Conservation (phyloP, 805 yeast genomes). For the Pichia occidentalis region DNA sequence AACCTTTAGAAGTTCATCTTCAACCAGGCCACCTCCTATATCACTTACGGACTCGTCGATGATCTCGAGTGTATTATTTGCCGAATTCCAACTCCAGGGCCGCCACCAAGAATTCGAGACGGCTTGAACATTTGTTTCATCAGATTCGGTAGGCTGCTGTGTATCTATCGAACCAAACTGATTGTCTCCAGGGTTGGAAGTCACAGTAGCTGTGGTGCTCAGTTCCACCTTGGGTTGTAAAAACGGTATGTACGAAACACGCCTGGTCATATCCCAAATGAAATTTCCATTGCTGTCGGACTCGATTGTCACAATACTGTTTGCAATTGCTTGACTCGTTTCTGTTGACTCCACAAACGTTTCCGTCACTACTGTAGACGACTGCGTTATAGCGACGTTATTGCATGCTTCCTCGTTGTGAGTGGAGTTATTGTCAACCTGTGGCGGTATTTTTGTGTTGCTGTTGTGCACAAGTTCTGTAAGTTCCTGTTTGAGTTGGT, state of each 20-base stretch:
- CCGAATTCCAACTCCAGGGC: constrained; percentile 11
- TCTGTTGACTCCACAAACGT: neutral
- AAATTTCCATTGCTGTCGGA: neutral
- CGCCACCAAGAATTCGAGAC: constrained; percentile 13
- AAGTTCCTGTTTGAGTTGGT: no score
- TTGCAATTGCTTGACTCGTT: neutral
- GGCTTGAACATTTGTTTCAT: no score
- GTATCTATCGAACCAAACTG: no score
- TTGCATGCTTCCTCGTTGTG: no score
- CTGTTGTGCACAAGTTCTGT: no score
- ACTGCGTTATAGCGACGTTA: no score
- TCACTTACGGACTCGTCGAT: constrained; percentile 5
- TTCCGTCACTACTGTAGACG: neutral
- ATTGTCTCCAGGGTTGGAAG: no score
- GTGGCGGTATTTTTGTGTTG: no score
- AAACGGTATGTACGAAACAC: constrained; percentile 4
- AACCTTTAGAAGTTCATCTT: constrained; percentile 18
- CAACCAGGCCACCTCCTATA: constrained; percentile 2
- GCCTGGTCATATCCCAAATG: constrained; percentile 9
- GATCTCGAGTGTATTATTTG: no score
- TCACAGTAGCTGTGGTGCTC: no score
- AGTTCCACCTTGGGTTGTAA: neutral
- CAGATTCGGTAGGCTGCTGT: no score
- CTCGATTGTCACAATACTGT: neutral
- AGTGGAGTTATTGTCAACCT: no score